Conservation (phyloP, 352 stramenopile species). For the Phytophthora nicotianae region DNA sequence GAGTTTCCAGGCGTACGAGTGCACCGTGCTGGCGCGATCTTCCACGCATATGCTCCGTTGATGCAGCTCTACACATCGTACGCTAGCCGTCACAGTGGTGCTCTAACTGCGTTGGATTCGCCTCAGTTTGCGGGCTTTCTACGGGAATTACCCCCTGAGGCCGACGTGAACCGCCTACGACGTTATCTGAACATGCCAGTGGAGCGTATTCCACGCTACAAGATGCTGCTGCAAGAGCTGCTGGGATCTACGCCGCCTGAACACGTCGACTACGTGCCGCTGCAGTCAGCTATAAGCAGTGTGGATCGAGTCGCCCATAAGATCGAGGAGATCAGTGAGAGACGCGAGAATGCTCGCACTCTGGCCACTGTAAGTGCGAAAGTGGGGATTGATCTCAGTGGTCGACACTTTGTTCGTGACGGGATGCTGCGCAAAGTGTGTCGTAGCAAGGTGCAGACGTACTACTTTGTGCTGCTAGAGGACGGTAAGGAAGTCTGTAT, state of each 20-base stretch:
- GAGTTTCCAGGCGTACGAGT: conserved; percentile 23
- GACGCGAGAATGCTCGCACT: conserved; percentile 69
- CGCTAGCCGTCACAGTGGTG: conserved; percentile 77
- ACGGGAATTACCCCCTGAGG: conserved; percentile 69
- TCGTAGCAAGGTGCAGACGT: conserved; percentile 81
- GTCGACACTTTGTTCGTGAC: conserved; percentile 74
- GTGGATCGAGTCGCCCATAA: conserved; percentile 78
- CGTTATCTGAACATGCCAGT: conserved; percentile 90
- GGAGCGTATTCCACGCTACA: conserved; percentile 86
- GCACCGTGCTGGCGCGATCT: conserved; percentile 74
- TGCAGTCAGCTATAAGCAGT: conserved; percentile 76
- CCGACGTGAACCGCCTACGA: conserved; percentile 61
- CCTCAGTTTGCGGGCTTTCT: conserved; percentile 75
- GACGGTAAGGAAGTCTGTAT: conserved; percentile 52
- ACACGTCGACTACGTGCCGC: conserved; percentile 73
- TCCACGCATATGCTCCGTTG: conserved; percentile 83
- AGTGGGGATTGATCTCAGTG: conserved; percentile 71
- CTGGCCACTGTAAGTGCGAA: conserved; percentile 64
- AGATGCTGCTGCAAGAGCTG: conserved; percentile 83
- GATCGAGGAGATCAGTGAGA: conserved; percentile 82
- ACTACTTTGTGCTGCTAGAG: conserved; percentile 86
- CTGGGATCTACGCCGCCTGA: conserved; percentile 64
- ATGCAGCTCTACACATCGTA: conserved; percentile 90
- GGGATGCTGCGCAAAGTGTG: conserved; percentile 87
- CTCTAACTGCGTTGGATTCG: conserved; percentile 74